Base-by-base conservation (phyloP, 1,284 basidiomycete genomes). In the Melampsora abietis-canadensis region DNA sequence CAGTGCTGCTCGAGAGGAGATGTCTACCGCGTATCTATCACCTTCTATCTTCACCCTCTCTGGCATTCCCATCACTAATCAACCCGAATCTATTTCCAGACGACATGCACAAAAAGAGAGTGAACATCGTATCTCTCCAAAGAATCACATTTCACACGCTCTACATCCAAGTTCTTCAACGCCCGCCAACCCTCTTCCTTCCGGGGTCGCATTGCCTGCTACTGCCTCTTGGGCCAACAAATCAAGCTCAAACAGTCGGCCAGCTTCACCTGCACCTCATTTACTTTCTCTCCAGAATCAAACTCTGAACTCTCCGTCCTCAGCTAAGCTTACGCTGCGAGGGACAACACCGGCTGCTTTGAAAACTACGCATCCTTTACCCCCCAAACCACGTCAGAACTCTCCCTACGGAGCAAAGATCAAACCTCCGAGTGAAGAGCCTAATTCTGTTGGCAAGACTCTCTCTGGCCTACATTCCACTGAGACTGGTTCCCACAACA, bases 161-260 rank as follows among this genome's bases (percentile, higher is more conserved):
- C 19, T 44, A n/a, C 70, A 73, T 34, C 54, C 70, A 40, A 54
- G 62, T 10, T 48, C 47, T 40, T 66, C 63, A 40, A 66, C 31
- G 34, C 54, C 60, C 30, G 59, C 54, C 57, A 61, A 66, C 46
- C 54, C 70, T n/a, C 62, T 51, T 7, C 31, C 70, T 37, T 73
- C 70, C 14, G 63, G 63, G 27, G 70, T 66, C 30, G 63, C 70
- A 44, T 47, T 73, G 30, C 70, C 70, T 34, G 70, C 70, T 8
- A 73, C 62, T 34, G 70, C 63, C n/a, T 73, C 70, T 8, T 73
- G 70, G 70, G 70, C 70, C 5, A 66, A 61, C 48, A 73, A 73
- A 44, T 59, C 70, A 7, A 40, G 48, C 37, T 57, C 63, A 15
- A 57, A 54, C 21, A 73, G 70, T 24, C 70, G 65, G 51, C 70